These are phyloP conservation scores for Calonectria multiphialidica DNA, from an alignment of 2,329 filamentous ascomycete species.

Conservation along the genomic window DNA sequence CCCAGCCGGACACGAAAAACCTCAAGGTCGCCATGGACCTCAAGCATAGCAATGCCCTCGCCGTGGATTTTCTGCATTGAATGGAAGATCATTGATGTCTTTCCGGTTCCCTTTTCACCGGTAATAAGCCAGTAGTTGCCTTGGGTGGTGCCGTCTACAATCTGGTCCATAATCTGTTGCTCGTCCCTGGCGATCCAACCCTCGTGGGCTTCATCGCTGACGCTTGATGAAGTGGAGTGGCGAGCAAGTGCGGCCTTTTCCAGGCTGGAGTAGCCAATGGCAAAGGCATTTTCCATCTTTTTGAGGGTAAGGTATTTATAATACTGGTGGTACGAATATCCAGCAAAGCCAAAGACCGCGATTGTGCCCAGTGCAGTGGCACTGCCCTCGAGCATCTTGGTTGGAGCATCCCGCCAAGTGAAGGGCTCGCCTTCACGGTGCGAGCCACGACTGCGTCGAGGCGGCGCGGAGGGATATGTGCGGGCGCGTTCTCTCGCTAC, in stretches of 20 bases:
- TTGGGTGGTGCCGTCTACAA: constrained; percentile 67
- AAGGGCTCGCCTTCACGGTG: neutral
- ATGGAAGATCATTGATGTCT: constrained; percentile 78
- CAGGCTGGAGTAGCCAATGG: constrained; percentile 74
- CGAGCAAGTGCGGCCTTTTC: constrained; percentile 66
- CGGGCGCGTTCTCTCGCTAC: neutral
- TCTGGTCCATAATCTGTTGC: constrained; percentile 71
- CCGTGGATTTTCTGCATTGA: constrained; percentile 77
- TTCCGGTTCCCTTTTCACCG: constrained; percentile 79
- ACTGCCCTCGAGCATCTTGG: constrained; percentile 44
- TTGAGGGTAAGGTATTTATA: constrained; percentile 78
- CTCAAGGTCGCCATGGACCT: constrained; percentile 77
- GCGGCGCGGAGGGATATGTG: neutral
- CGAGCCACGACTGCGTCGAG: neutral
- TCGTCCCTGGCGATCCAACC: constrained; percentile 72
- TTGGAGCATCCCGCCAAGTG: constrained; percentile 4
- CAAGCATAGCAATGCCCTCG: constrained; percentile 77
- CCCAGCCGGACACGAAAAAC: constrained; percentile 80
- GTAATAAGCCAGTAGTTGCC: constrained; percentile 77
- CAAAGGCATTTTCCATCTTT: constrained; percentile 81
- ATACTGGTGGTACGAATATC: constrained; percentile 50
- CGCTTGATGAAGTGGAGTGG: constrained; percentile 26
- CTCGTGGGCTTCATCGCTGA: constrained; percentile 21
- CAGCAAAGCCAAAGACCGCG: constrained; percentile 44
- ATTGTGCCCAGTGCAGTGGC: constrained; percentile 46